Conservation (phyloP, 2,329 filamentous ascomycete genomes). For the Zymoseptoria pseudotritici region DNA sequence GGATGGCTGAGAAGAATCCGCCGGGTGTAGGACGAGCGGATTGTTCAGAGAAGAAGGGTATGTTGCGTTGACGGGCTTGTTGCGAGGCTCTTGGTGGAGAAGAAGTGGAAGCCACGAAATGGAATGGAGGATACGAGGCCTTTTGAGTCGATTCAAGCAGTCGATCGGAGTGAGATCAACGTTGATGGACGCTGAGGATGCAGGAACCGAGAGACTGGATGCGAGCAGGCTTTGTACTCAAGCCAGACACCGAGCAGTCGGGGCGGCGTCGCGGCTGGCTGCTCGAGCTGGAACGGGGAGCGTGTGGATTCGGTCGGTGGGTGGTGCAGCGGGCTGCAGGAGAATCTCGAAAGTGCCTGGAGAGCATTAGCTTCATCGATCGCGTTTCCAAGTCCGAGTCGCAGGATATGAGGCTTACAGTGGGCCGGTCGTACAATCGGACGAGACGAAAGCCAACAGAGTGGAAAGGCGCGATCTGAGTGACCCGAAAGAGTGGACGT, state of each 20-base stretch:
- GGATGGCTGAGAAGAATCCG: conserved; percentile 23
- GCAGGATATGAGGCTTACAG: conserved; percentile 34
- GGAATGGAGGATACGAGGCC: conserved; percentile 15
- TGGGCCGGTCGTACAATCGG: conserved; percentile 21
- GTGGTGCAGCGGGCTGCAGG: conserved; percentile 39
- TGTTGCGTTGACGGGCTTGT: conserved; percentile 18
- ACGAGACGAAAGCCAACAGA: conserved; percentile 32
- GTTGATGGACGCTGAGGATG: conserved; percentile 21
- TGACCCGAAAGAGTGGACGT: conserved; percentile 40
- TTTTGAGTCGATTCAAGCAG: conserved; percentile 7
- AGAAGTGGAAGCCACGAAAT: conserved; percentile 28
- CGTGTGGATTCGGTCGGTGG: conserved; percentile 23
- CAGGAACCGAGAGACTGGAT: conserved; percentile 26
- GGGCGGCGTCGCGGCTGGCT: conserved; percentile 19
- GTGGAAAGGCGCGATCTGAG: conserved; percentile 30
- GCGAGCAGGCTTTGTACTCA: conserved; percentile 30
- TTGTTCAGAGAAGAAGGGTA: conserved; percentile 18
- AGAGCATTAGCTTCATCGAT: conserved; percentile 33
- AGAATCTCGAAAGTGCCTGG: conserved; percentile 37
- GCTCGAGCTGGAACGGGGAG: conserved; percentile 14
- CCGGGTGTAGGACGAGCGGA: conserved; percentile 26
- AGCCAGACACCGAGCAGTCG: conserved; percentile 25
- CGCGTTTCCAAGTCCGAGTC: conserved; percentile 29
- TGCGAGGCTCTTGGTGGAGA: conserved; percentile 23
- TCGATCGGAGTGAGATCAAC: conserved; percentile 7